Conservation (phyloP, 202 grass and related monocot genomes). For the Saccharum hybrid region DNA sequence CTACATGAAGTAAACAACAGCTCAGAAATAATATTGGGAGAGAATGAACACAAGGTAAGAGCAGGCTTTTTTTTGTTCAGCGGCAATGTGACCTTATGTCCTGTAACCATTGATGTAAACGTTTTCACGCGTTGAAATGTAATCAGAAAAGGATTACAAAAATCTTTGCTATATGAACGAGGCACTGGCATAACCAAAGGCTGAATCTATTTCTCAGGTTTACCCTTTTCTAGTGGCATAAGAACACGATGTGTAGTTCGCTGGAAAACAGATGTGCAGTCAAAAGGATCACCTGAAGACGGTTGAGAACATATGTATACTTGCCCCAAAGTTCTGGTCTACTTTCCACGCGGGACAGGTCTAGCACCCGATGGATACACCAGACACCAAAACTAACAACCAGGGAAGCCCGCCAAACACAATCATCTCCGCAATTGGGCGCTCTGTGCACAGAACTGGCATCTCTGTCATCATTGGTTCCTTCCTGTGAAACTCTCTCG, state of each 20-base stretch:
- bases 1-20: slow-evolving; percentile 45
- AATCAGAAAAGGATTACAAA: too few relatives aligned
- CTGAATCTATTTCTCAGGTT: not conserved
- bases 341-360: slow-evolving; percentile 70
- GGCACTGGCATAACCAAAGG: not conserved
- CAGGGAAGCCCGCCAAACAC: slow-evolving; percentile 65
- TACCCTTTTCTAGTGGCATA: not conserved
- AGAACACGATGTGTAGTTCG: not conserved
- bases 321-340: slow-evolving; percentile 96
- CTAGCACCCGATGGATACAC: slow-evolving; percentile 65
- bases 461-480: slow-evolving; percentile 7
- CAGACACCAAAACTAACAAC: slow-evolving; percentile 80
- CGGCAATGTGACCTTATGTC: too few relatives aligned
- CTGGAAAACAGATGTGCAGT: not conserved
- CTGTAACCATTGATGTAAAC: too few relatives aligned
- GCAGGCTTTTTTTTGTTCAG: too few relatives aligned
- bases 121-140: too few relatives aligned
- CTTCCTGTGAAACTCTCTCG: slow-evolving; percentile 44
- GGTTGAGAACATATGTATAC: slow-evolving; percentile 91
- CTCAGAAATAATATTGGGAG: not conserved
- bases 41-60: not conserved
- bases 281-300: slow-evolving; percentile 66
- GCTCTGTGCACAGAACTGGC: not conserved
- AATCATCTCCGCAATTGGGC: slow-evolving; percentile 59
- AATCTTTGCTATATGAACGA: not conserved